These are phyloP conservation scores for Nakazawaea peltata DNA, from an alignment of 805 yeast species.

Conservation along the genomic window DNA sequence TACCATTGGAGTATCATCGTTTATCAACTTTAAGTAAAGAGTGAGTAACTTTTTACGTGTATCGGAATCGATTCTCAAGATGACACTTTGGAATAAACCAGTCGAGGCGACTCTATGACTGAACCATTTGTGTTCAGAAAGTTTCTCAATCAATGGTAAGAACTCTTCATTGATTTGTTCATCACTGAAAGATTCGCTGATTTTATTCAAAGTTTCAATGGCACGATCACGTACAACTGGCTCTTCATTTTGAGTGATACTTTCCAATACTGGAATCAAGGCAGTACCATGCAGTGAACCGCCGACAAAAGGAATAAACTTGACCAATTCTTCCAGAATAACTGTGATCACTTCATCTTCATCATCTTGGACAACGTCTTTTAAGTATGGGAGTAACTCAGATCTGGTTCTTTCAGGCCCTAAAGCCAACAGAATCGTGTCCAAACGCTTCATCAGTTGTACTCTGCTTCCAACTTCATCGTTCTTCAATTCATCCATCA, in stretches of 20 bases:
- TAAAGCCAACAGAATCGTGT: conserved; percentile 89
- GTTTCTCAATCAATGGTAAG: conserved; percentile 67
- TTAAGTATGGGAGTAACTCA: conserved; percentile 85
- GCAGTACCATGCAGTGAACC: conserved; percentile 60
- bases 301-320: conserved; percentile 83
- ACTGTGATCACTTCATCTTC: conserved; percentile 97
- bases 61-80: conserved; percentile 46
- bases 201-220: conserved; percentile 69
- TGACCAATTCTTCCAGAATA: conserved; percentile 83
- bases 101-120: conserved; percentile 86
- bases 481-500: conserved; percentile 91
- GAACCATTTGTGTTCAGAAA: conserved; percentile 91
- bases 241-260: conserved; percentile 88
- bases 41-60: conserved; percentile 56
- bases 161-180: conserved; percentile 61
- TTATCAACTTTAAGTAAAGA: conserved; percentile 61
- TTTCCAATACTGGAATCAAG: conserved; percentile 65
- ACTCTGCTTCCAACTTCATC: conserved; percentile 93
- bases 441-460: conserved; percentile 88
- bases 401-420: conserved; percentile 89
- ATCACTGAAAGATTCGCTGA: conserved; percentile 54
- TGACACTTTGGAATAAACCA: conserved; percentile 71
- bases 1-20: conserved; percentile 97
- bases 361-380: conserved; percentile 88
- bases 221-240: conserved; percentile 95